phyloP scores from a whole-genome alignment of 2,329 filamentous ascomycete species.

The Colletotrichum chrysophilum region DNA sequence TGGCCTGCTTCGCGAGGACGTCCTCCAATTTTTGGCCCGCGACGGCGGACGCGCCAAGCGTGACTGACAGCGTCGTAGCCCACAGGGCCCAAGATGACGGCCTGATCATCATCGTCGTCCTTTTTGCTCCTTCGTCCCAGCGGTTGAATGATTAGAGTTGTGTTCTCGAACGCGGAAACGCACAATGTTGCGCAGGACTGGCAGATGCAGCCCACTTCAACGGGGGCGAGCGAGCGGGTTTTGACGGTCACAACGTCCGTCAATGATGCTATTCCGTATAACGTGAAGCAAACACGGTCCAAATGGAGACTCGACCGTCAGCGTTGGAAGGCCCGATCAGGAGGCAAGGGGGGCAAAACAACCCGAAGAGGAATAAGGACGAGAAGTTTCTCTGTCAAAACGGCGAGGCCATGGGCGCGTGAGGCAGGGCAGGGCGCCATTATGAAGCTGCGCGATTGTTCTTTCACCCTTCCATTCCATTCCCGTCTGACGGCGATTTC shows the following conservation, averaged over 20 bases:
- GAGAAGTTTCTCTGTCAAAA: neutral
- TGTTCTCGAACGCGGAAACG: neutral
- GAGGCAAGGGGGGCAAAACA: neutral
- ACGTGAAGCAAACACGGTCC: neutral
- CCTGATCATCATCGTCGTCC: neutral
- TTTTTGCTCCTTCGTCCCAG: neutral
- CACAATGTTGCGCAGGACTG: neutral
- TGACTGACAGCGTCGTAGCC: neutral
- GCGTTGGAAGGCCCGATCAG: neutral
- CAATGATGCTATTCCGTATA: neutral
- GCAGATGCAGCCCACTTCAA: neutral
- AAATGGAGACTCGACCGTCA: neutral
- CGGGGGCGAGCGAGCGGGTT: neutral
- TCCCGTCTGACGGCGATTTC: neutral
- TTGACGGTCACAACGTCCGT: neutral
- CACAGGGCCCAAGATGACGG: neutral
- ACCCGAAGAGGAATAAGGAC: neutral
- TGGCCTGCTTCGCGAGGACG: slow-evolving; percentile 42
- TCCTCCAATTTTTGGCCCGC: slow-evolving; percentile 39
- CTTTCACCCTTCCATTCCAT: neutral
- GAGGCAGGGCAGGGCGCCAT: neutral
- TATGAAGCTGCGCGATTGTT: neutral
- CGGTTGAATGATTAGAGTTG: neutral
- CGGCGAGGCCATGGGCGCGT: neutral
- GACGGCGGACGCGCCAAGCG: slow-evolving; percentile 14